These are phyloP conservation scores for Cynara cardunculus DNA, from an alignment of 129 eudicot species.

Conservation along the genomic window DNA sequence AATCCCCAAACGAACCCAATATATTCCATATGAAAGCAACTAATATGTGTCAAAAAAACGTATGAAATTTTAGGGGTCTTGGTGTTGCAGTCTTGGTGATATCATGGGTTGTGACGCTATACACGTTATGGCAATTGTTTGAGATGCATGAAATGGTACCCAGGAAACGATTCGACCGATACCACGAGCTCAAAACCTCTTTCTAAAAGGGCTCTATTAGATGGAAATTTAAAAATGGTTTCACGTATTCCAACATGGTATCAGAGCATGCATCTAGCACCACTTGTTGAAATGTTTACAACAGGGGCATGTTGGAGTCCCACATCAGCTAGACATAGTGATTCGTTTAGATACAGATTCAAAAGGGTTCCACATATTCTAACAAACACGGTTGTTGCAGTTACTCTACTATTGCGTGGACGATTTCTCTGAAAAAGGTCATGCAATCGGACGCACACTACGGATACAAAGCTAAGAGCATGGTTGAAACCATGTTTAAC, in stretches of 20 bases:
- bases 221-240: no score
- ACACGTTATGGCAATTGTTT: slow-evolving; percentile 63
- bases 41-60: background rate
- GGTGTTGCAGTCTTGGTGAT: slow-evolving; percentile 39
- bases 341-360: background rate
- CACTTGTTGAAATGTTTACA: background rate
- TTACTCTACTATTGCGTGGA: slow-evolving; percentile 63
- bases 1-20: background rate
- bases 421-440: slow-evolving; percentile 36
- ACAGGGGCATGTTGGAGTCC: no score
- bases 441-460: slow-evolving; percentile 42
- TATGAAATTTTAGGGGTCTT: slow-evolving; percentile 48
- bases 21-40: background rate
- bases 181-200: slow-evolving; percentile 67
- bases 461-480: slow-evolving; percentile 31
- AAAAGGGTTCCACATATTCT: background rate
- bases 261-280: no score
- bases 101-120: slow-evolving; percentile 65
- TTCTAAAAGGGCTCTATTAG: no score
- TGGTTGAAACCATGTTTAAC: slow-evolving; percentile 43
- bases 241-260: no score
- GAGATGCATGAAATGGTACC: slow-evolving; percentile 72
- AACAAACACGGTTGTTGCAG: slow-evolving; percentile 22
- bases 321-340: no score
- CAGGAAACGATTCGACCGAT: slow-evolving; percentile 57